phyloP scores from a whole-genome alignment of 495 filamentous ascomycete genomes.

The Neurospora sp. region DNA sequence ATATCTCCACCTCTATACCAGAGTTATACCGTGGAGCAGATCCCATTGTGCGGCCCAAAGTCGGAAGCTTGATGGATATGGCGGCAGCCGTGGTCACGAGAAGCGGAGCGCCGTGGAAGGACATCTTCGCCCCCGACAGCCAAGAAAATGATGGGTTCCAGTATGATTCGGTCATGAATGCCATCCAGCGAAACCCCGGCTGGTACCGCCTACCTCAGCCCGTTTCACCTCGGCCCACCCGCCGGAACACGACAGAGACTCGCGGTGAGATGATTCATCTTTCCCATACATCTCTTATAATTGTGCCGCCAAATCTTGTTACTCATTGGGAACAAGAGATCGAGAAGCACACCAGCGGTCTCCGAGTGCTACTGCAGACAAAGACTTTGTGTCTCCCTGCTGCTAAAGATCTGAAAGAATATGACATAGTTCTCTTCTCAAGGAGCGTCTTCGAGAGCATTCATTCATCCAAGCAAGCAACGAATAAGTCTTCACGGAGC shows the following conservation, averaged over 20 bases:
- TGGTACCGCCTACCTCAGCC: constrained; percentile 45
- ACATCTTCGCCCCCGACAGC: constrained; percentile 34
- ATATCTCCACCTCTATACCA: constrained; percentile 57
- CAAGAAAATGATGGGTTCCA: constrained; percentile 20
- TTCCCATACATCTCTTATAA: constrained; percentile 57
- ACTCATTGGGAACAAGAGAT: constrained; percentile 61
- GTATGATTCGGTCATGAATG: constrained; percentile 41
- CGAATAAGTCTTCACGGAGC: constrained; percentile 1
- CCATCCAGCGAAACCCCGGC: constrained; percentile 43
- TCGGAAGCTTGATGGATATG: constrained; percentile 46
- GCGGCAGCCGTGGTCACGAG: constrained; percentile 57
- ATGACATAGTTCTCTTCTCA: constrained; percentile 75
- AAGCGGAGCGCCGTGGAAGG: constrained; percentile 59
- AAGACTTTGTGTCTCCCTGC: constrained; percentile 42
- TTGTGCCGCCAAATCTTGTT: constrained; percentile 61
- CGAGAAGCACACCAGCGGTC: constrained; percentile 53
- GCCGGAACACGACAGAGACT: constrained; percentile 22
- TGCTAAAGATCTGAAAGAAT: constrained; percentile 48
- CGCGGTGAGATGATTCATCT: constrained; percentile 37
- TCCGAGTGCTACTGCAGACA: constrained; percentile 53
- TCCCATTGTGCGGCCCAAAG: constrained; percentile 4
- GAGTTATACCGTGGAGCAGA: constrained; percentile 14
- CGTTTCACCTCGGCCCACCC: constrained; percentile 8
- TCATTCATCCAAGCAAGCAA: constrained; percentile 56
- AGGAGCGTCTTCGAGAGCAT: constrained; percentile 40